Percentiles rank a stretch among this genome's conserved stretches.
Conservation (phyloP, 2,329 filamentous ascomycete species). For the Neopestalotiopsis rosae region DNA sequence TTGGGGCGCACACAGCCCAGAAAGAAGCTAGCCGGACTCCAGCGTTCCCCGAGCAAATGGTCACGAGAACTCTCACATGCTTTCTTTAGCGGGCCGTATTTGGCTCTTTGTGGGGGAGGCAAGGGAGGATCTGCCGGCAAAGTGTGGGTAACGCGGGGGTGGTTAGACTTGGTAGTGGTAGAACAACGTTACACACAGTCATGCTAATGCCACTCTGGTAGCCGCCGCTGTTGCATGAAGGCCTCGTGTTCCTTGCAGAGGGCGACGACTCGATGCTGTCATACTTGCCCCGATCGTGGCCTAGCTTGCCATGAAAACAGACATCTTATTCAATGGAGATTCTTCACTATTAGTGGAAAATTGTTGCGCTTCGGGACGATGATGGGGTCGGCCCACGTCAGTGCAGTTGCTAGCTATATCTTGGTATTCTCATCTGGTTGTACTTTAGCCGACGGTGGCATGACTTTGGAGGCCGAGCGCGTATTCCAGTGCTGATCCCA, state of each 20-base stretch:
- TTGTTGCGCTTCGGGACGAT: background rate
- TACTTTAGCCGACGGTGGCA: background rate
- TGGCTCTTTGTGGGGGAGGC: constrained; percentile 17
- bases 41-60: constrained; percentile 16
- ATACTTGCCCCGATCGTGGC: background rate
- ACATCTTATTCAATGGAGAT: background rate
- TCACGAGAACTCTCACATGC: background rate
- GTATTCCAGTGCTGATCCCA: background rate
- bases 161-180: too few relatives aligned
- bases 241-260: constrained; percentile 5
- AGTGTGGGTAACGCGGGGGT: constrained; percentile 27
- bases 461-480: background rate
- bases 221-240: constrained; percentile 20
- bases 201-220: background rate
- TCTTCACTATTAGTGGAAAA: background rate
- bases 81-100: background rate
- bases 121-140: constrained; percentile 25
- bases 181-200: constrained; percentile 14
- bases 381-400: background rate
- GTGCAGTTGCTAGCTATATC: background rate
- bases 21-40: background rate
- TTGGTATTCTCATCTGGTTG: background rate
- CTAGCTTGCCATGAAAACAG: background rate
- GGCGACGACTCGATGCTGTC: background rate
- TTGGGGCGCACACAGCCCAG: background rate